Conservation (phyloP, 2,329 filamentous ascomycete genomes). For the Teratosphaeria destructans region DNA sequence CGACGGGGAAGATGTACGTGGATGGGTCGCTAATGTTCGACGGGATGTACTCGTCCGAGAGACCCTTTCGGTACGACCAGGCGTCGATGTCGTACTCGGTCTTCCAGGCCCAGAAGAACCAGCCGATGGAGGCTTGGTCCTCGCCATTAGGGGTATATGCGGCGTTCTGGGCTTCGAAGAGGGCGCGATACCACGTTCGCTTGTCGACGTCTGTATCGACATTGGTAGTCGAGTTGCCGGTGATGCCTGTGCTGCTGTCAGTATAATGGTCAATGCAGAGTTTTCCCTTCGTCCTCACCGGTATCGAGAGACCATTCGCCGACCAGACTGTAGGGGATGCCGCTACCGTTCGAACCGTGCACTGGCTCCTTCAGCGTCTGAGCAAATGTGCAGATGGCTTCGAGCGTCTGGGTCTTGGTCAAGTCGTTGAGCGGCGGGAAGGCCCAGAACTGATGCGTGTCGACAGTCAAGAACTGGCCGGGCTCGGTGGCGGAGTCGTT, state of each 20-base stretch:
- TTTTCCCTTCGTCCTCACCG: neutral
- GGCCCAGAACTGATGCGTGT: slow-evolving; percentile 20
- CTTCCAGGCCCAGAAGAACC: slow-evolving; percentile 19
- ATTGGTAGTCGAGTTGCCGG: slow-evolving; percentile 6
- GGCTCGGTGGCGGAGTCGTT: slow-evolving; percentile 2
- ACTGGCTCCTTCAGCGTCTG: slow-evolving; percentile 1
- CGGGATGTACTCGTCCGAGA: slow-evolving; percentile 13
- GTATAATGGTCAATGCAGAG: neutral
- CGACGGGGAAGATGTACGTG: slow-evolving; percentile 12
- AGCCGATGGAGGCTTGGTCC: slow-evolving; percentile 11
- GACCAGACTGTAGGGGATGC: slow-evolving; percentile 10
- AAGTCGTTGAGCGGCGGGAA: slow-evolving; percentile 14
- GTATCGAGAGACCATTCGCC: slow-evolving; percentile 17
- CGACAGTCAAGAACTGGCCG: slow-evolving; percentile 5
- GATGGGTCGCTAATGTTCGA: slow-evolving; percentile 9
- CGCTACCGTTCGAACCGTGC: slow-evolving; percentile 1
- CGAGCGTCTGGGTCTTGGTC: slow-evolving; percentile 7
- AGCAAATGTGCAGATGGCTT: slow-evolving; percentile 11
- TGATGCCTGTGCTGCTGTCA: slow-evolving; percentile 1
- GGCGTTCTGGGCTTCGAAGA: slow-evolving; percentile 16
- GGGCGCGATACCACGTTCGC: slow-evolving; percentile 14
- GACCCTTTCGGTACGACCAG: slow-evolving; percentile 15
- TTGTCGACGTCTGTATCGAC: slow-evolving; percentile 7
- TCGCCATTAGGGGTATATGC: slow-evolving; percentile 10
- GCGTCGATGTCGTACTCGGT: slow-evolving; percentile 18